Evolutionary conservation across 2,329 filamentous ascomycete genomes (phyloP), one percentile per base, ranked within the genome.

Genomic region (Curvularia lunata): DNA sequence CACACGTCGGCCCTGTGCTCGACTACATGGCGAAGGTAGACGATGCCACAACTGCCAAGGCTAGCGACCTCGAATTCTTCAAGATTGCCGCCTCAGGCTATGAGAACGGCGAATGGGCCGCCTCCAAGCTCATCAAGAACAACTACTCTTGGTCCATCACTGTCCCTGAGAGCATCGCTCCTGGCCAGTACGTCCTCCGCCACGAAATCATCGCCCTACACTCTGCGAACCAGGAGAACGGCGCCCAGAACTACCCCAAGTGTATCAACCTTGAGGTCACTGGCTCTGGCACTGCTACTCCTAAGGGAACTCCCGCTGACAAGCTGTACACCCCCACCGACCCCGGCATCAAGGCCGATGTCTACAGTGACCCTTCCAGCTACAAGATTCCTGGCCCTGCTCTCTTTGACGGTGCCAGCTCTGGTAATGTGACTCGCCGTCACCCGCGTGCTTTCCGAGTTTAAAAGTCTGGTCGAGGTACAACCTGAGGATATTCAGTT

Each of bases 71-170:
- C 28, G 74, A 83, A 62, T 89, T 84, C 75, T 85, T 87, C 82
- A 90, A 90, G 81, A 88, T 89, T 57, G 81, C 83, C 38, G 81
- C 81, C 54, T 78, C 73, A 32, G 87, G 86, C 56, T 80, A 86
- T 62, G 76, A 83, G 58, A 69, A 77, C 59, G 78, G 75, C 45
- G 75, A 71, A 41, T 89, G 86, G 85, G 86, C 83, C 46, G 75
- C 83, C 10, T 84, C 87, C 62, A 70, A 81, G 55, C 72, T 85
- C 61, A 79, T 84, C 52, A 75, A 78, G 48, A 81, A 80, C 68
- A 77, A 78, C 32, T n/a, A n/a, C 32, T n/a, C 32, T 5, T 77
- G 64, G 77, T 79, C 63, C 40, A 73, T 81, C 23, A 80, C 75
- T 12, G 77, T 85, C 27, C 83, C 83, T 5, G 56, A 67, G 4